Percentiles rank a stretch among this genome's conserved stretches.
phyloP scores from a whole-genome alignment of 441 rosid genomes.

The Gossypium schwendimanii region DNA sequence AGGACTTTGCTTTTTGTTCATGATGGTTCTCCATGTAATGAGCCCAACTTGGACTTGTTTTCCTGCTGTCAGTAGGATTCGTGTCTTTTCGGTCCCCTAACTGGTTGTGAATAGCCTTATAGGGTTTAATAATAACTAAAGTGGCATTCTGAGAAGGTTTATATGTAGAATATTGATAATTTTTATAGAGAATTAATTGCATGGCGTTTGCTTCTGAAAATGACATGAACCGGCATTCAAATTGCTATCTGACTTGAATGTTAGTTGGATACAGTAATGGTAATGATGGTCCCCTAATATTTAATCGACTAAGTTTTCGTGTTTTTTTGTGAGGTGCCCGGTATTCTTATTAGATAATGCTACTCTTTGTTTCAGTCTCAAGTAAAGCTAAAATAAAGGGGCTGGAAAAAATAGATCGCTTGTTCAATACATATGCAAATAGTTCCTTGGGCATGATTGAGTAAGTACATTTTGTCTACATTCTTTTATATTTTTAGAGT shows the following conservation, averaged over 20 bases:
- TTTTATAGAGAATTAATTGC: background rate
- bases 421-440: slow-evolving; percentile 38
- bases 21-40: background rate
- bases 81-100: background rate
- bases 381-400: slow-evolving; percentile 32
- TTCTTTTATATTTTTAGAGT: background rate
- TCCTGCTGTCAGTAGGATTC: too few relatives aligned
- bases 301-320: background rate
- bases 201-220: background rate
- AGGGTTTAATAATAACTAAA: background rate
- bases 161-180: background rate
- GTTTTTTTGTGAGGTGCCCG: background rate
- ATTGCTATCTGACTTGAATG: background rate
- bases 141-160: background rate
- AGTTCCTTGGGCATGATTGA: slow-evolving; percentile 33
- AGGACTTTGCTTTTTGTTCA: background rate
- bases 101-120: background rate
- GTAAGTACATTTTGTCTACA: slow-evolving; percentile 24
- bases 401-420: slow-evolving; percentile 19
- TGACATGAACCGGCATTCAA: background rate
- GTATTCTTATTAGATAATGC: slow-evolving; percentile 5
- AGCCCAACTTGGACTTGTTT: background rate
- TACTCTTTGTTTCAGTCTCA: slow-evolving; percentile 9
- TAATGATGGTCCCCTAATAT: background rate
- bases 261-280: background rate